Conservation (phyloP, 2,329 filamentous ascomycete genomes). For the Aquanectria penicillioides region DNA sequence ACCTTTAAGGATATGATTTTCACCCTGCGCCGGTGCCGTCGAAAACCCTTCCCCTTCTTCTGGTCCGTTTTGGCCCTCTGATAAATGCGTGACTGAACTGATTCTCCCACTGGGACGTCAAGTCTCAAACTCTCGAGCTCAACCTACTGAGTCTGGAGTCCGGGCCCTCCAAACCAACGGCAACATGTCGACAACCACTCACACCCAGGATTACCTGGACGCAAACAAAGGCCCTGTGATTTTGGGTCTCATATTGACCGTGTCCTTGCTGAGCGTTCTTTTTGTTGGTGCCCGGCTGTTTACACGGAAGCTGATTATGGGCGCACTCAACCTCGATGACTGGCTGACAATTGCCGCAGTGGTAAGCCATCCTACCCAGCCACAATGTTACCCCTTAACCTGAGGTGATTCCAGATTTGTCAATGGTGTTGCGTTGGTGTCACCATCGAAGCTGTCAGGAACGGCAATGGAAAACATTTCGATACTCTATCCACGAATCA, state of each 20-base stretch:
- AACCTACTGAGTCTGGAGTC: not conserved
- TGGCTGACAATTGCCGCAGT: slow-evolving; percentile 23
- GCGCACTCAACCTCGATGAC: slow-evolving; percentile 25
- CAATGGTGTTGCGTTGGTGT: slow-evolving; percentile 48
- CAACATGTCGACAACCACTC: slow-evolving; percentile 8
- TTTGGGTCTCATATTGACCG: slow-evolving; percentile 16
- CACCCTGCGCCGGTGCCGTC: too few species aligned
- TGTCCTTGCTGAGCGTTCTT: slow-evolving; percentile 23
- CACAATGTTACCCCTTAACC: not conserved
- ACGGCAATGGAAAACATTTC: slow-evolving; percentile 54
- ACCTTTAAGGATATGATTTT: too few species aligned
- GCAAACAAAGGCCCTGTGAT: slow-evolving; percentile 28
- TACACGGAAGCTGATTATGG: slow-evolving; percentile 27
- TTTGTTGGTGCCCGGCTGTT: slow-evolving; percentile 26
- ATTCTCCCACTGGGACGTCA: not conserved
- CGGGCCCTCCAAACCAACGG: not conserved
- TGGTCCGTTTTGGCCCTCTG: too few species aligned
- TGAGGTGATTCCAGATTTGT: slow-evolving; percentile 38
- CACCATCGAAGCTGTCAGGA: slow-evolving; percentile 45
- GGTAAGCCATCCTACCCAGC: slow-evolving; percentile 1
- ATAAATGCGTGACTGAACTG: not conserved
- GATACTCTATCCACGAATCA: slow-evolving; percentile 42
- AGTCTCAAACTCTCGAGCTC: not conserved
- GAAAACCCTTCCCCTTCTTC: too few species aligned
- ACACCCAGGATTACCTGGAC: slow-evolving; percentile 25